Evolutionary conservation across 345 rosid species (phyloP).

Genomic region (Tarenaya hassleriana): DNA sequence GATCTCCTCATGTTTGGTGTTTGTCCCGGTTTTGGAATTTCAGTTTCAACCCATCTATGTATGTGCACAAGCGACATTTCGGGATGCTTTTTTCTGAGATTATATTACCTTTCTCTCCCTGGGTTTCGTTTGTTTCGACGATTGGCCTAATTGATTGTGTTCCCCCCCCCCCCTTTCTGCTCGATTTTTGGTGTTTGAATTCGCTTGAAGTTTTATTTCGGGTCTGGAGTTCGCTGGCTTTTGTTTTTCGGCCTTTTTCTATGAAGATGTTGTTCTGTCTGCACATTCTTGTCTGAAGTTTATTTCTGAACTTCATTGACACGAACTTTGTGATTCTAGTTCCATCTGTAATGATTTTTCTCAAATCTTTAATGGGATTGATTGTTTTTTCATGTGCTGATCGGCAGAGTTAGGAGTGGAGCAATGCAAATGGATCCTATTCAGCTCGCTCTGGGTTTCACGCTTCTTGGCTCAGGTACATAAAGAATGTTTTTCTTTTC

Average conservation of each 20-base stretch:
- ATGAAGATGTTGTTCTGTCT: not conserved
- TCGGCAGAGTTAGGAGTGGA: conserved; percentile 34
- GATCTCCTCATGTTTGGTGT: conserved; percentile 11
- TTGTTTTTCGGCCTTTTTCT: not conserved
- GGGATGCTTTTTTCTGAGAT: not conserved
- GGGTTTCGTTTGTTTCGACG: conserved; percentile 17
- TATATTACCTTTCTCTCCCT: not conserved
- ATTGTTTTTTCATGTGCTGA: not conserved
- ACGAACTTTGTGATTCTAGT: not conserved
- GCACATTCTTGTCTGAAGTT: not conserved
- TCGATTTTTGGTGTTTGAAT: too few species aligned
- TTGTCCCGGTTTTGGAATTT: not conserved
- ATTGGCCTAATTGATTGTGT: not conserved
- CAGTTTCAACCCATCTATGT: not conserved
- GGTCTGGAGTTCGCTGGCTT: not conserved
- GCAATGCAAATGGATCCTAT: conserved; percentile 39
- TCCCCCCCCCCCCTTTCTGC: not conserved
- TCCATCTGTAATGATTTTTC: not conserved
- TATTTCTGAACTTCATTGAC: conserved; percentile 1
- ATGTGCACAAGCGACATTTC: not conserved
- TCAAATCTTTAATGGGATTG: not conserved
- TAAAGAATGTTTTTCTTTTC: not conserved
- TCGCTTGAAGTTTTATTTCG: too few species aligned
- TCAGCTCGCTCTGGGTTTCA: conserved; percentile 31
- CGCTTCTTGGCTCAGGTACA: conserved; percentile 50